Conservation (phyloP, 139 green algal species). For the Chlorella sp. region DNA sequence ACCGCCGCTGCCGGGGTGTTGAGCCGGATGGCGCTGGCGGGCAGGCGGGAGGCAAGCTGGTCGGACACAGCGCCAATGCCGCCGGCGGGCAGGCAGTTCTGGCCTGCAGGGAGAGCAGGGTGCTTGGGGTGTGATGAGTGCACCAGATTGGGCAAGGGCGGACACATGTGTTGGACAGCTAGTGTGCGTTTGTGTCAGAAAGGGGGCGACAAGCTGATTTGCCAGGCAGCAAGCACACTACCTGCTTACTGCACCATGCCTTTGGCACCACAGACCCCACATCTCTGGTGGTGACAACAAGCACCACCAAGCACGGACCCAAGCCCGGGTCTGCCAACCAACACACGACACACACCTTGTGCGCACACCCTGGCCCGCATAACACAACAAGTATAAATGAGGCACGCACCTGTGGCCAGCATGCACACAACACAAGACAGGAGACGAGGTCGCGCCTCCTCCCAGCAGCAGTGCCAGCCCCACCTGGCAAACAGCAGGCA, state of each 20-base stretch:
- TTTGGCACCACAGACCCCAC: no score
- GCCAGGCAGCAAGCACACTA: not conserved
- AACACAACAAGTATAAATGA: no score
- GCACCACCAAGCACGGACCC: no score
- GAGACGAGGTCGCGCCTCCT: constrained; percentile 63
- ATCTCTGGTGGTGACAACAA: no score
- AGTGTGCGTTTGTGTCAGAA: not conserved
- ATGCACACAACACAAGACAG: constrained; percentile 97
- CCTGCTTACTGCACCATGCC: no score
- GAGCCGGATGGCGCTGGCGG: constrained; percentile 52
- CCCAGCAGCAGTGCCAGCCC: no score
- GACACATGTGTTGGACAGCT: not conserved
- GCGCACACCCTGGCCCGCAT: no score
- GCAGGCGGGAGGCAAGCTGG: constrained; percentile 75
- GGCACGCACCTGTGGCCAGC: constrained; percentile 73
- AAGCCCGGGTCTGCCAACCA: no score
- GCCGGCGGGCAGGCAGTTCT: constrained; percentile 92
- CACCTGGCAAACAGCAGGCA: no score
- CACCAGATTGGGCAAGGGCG: not conserved
- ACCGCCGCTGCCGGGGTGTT: constrained; percentile 51
- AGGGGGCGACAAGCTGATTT: not conserved
- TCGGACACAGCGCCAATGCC: constrained; percentile 91
- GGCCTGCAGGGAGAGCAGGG: constrained; percentile 7
- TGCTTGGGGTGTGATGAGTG: not conserved
- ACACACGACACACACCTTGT: no score